A percentile compares a stretch with the other conserved stretches of the same genome.
These are phyloP conservation scores for Zangia roseola DNA, from an alignment of 768 basidiomycete species.

Conservation along the genomic window DNA sequence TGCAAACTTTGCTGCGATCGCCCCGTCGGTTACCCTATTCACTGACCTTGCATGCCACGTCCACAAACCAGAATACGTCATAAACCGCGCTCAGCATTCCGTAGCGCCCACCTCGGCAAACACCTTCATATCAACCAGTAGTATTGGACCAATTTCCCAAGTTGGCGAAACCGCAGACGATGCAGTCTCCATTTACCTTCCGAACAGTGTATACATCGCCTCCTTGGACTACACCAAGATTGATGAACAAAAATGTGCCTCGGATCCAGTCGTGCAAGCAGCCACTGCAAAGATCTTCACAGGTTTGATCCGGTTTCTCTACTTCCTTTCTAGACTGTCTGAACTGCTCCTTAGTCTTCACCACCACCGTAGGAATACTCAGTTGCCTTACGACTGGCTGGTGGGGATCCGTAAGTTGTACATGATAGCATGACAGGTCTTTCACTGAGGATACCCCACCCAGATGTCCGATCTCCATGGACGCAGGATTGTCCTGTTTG, in stretches of 20 bases:
- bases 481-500: conserved; percentile 59
- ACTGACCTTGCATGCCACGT: conserved; percentile 69
- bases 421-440: not conserved
- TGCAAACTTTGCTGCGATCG: conserved; percentile 55
- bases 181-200: conserved; percentile 1
- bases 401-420: conserved; percentile 73
- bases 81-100: not conserved
- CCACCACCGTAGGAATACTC: conserved; percentile 66
- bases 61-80: conserved; percentile 55
- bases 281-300: conserved; percentile 64
- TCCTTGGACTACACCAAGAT: not conserved
- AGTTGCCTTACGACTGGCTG: conserved; percentile 78
- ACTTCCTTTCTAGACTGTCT: not conserved
- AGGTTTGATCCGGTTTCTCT: conserved; percentile 38
- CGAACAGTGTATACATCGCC: conserved; percentile 1
- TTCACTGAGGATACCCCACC: not conserved
- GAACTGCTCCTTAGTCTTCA: conserved; percentile 47
- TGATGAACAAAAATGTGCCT: conserved; percentile 43
- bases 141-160: not conserved
- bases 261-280: conserved; percentile 74
- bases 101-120: not conserved
- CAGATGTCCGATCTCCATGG: conserved; percentile 80
- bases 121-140: not conserved
- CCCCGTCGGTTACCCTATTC: conserved; percentile 72
- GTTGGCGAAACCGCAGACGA: not conserved